phyloP scores from a whole-genome alignment of 495 filamentous ascomycete genomes.

The Ramalina intermedia region DNA sequence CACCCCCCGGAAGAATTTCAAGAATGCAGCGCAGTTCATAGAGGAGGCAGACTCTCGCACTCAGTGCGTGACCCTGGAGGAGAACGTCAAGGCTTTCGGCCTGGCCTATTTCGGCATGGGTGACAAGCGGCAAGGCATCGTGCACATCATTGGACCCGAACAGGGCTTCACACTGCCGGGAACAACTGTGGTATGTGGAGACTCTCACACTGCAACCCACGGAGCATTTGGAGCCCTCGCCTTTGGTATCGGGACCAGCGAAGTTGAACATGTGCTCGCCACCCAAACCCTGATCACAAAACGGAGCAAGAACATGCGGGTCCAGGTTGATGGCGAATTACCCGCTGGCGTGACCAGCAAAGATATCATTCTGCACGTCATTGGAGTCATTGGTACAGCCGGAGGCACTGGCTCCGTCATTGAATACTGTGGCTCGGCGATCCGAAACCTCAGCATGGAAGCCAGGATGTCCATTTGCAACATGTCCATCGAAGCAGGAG shows the following conservation, averaged over 20 bases:
- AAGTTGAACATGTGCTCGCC: conserved; percentile 96
- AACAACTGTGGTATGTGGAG: conserved; percentile 93
- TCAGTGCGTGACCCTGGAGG: conserved; percentile 89
- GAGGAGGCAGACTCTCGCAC: conserved; percentile 84
- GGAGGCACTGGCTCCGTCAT: conserved; percentile 91
- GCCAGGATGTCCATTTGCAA: conserved; percentile 99
- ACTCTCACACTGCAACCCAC: conserved; percentile 95
- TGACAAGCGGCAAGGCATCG: conserved; percentile 94
- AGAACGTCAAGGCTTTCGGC: conserved; percentile 93
- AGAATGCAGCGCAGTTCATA: conserved; percentile 73
- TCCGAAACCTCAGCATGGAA: conserved; percentile 82
- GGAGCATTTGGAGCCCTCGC: conserved; percentile 92
- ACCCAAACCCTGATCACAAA: conserved; percentile 91
- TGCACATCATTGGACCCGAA: conserved; percentile 97
- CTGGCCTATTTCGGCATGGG: conserved; percentile 95
- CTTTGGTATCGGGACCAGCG: conserved; percentile 94
- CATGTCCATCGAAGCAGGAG: conserved; percentile 98
- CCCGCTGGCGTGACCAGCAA: conserved; percentile 90
- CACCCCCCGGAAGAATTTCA: conserved; percentile 74
- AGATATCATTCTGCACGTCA: conserved; percentile 87
- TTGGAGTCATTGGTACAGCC: conserved; percentile 88
- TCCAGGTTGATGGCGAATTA: conserved; percentile 85
- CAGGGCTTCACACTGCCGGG: conserved; percentile 97
- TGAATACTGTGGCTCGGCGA: conserved; percentile 91
- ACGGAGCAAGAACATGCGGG: conserved; percentile 94